Percentiles rank a stretch among this genome's conserved stretches.
Evolutionary conservation across 2,329 filamentous ascomycete genomes (phyloP).

Genomic region (Tolypocladium tropicale): DNA sequence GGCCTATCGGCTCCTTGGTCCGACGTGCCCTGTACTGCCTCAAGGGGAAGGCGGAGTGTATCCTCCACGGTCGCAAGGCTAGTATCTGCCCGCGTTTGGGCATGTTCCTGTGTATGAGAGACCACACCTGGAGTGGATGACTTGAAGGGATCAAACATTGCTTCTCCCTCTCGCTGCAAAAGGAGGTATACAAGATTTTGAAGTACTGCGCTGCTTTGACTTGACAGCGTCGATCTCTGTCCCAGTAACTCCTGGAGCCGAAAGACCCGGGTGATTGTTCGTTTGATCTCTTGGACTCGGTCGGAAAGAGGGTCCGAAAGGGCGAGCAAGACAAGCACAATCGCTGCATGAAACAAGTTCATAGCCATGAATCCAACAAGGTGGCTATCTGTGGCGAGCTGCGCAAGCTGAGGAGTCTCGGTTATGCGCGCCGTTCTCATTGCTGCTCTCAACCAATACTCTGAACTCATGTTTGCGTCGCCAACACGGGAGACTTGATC

Average conservation of each 20-base stretch:
- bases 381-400: slow-evolving; percentile 29
- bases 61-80: background rate
- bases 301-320: slow-evolving; percentile 30
- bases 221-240: background rate
- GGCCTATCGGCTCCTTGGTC: background rate
- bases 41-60: background rate
- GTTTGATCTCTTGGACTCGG: slow-evolving; percentile 29
- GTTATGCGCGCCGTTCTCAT: slow-evolving; percentile 26
- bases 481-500: background rate
- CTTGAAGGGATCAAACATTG: background rate
- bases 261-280: slow-evolving; percentile 29
- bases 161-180: background rate
- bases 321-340: slow-evolving; percentile 30
- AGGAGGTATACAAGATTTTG: background rate
- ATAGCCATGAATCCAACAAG: slow-evolving; percentile 32
- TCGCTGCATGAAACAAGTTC: slow-evolving; percentile 32
- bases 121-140: background rate
- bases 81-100: background rate
- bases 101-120: background rate
- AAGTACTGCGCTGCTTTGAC: background rate
- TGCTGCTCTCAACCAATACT: slow-evolving; percentile 26
- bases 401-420: slow-evolving; percentile 19
- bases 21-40: background rate
- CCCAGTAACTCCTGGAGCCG: slow-evolving; percentile 22
- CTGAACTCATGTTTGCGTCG: slow-evolving; percentile 8